These are phyloP conservation scores for Neocucurbitaria cava DNA, from an alignment of 2,329 filamentous ascomycete species.

Conservation along the genomic window DNA sequence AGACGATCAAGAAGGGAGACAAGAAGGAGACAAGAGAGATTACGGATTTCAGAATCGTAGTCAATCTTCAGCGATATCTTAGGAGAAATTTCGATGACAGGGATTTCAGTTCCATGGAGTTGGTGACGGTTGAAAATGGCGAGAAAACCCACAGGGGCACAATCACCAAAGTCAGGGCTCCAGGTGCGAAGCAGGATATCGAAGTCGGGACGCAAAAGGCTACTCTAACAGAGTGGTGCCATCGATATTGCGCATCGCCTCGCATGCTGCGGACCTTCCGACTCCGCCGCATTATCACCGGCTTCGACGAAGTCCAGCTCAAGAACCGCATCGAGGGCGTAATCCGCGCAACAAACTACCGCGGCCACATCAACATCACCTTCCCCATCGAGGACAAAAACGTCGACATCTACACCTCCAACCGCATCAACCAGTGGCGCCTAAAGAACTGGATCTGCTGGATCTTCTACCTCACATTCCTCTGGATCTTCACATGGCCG, in stretches of 20 bases:
- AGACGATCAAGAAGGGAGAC: conserved; percentile 43
- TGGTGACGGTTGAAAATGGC: conserved; percentile 60
- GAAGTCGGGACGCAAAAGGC: conserved; percentile 53
- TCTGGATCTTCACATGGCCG: conserved; percentile 76
- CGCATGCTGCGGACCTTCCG: conserved; percentile 63
- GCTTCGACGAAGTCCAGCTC: conserved; percentile 66
- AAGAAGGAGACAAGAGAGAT: conserved; percentile 46
- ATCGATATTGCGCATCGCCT: conserved; percentile 67
- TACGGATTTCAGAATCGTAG: conserved; percentile 48
- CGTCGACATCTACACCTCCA: conserved; percentile 70
- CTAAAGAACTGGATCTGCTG: conserved; percentile 68
- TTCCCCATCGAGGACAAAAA: conserved; percentile 66
- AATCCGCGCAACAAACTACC: conserved; percentile 71
- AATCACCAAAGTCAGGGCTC: conserved; percentile 61
- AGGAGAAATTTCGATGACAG: conserved; percentile 22
- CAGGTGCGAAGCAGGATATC: conserved; percentile 54
- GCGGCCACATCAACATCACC: conserved; percentile 64
- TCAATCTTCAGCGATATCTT: conserved; percentile 44
- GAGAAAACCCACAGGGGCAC: conserved; percentile 72
- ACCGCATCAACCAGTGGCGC: conserved; percentile 69
- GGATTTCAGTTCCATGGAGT: conserved; percentile 33
- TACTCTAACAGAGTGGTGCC: conserved; percentile 68
- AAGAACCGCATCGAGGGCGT: conserved; percentile 61
- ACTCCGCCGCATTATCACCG: conserved; percentile 57
- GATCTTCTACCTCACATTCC: conserved; percentile 70